Base-by-base conservation (phyloP, 2,329 filamentous ascomycete species). In the Epichloe coenophiala region DNA sequence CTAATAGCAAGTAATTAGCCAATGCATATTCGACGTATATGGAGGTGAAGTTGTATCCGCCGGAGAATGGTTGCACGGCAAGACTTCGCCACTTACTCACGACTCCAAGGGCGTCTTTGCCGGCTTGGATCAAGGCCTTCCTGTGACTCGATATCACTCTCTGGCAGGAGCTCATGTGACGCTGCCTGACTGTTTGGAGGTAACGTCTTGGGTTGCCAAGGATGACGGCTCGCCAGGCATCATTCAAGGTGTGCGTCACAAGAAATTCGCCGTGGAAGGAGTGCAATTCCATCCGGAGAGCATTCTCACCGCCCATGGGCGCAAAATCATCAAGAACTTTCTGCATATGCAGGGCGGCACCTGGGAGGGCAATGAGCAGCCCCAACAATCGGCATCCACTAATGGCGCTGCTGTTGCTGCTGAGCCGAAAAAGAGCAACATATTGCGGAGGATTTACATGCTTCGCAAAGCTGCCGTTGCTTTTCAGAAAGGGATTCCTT, bases 221-320 rank as follows among this genome's bases (percentile, higher is more conserved):
- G 81, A 83, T 15, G 86, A 90, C 62, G 83, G 83, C 48, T 81
- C 80, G 33, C 88, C 86, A 56, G 87, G 86, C 33, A 82, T 97
- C 53, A 98, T 98, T 59, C 96, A 97, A 85, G 93, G 93, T 45
- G 86, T 98, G 44, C 83, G 93, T 44, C 93, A 98, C 72, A 95
- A 91, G 71, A 80, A 93, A 62, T 86, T 84, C 60, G 78, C 87
- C 2, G 76, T 97, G n/a, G 93, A 98, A 66, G 93, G 90, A 40
- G 93, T 98, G 15, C 93, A 98, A 63, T 98, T 97, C 60, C 93
- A 98, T 59, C 93, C 93, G 0, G 93, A 98, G 68, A 97, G 91
- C 65, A 98, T 98, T 52, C 71, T 98, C 48, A 96, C 91, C 0
- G 88, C 86, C 44, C 81, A 93, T 52, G 93, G 94, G 3, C 83